A percentile compares a stretch with the other conserved stretches of the same genome.
Evolutionary conservation across 176 grass and related monocot species (phyloP).

Genomic region (Avena eriantha): DNA sequence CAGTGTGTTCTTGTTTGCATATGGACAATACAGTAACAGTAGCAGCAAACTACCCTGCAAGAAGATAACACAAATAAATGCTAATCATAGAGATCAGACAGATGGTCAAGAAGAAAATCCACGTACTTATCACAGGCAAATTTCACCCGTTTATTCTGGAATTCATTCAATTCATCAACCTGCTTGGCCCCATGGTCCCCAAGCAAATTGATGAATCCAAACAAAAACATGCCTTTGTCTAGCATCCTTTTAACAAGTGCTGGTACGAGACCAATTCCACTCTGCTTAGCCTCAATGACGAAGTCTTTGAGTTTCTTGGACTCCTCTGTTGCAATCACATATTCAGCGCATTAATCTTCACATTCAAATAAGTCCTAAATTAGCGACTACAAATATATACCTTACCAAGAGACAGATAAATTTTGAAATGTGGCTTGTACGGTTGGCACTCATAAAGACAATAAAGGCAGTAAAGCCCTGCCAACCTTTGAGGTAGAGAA

Average conservation of each 20-base stretch:
- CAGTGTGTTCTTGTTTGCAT: slow-evolving; percentile 11
- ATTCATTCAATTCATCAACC: slow-evolving; percentile 64
- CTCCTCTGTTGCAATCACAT: slow-evolving; percentile 57
- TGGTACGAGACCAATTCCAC: slow-evolving; percentile 41
- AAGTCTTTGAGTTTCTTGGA: slow-evolving; percentile 68
- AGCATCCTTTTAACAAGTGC: slow-evolving; percentile 87
- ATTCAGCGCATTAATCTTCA: slow-evolving; percentile 22
- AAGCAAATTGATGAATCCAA: slow-evolving; percentile 82
- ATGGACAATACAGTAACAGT: neutral
- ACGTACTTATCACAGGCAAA: slow-evolving; percentile 76
- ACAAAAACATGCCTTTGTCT: slow-evolving; percentile 67
- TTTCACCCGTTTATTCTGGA: slow-evolving; percentile 62
- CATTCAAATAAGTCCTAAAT: slow-evolving; percentile 31
- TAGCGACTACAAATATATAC: slow-evolving; percentile 7
- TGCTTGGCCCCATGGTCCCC: slow-evolving; percentile 48
- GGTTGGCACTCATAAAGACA: slow-evolving; percentile 93
- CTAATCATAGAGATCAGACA: neutral
- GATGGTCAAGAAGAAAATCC: slow-evolving; percentile 15
- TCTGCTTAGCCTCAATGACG: slow-evolving; percentile 68
- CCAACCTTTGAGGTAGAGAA: slow-evolving; percentile 61
- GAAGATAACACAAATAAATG: slow-evolving; percentile 13
- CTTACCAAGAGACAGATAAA: slow-evolving; percentile 84
- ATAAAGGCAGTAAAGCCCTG: slow-evolving; percentile 93
- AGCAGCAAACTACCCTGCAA: neutral
- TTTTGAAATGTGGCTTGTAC: slow-evolving; percentile 80